A percentile compares a stretch with the other conserved stretches of the same genome.
These are phyloP conservation scores for Nakaseomyces nivariensis DNA, from an alignment of 1,139 yeast genomes.

Conservation along the genomic window DNA sequence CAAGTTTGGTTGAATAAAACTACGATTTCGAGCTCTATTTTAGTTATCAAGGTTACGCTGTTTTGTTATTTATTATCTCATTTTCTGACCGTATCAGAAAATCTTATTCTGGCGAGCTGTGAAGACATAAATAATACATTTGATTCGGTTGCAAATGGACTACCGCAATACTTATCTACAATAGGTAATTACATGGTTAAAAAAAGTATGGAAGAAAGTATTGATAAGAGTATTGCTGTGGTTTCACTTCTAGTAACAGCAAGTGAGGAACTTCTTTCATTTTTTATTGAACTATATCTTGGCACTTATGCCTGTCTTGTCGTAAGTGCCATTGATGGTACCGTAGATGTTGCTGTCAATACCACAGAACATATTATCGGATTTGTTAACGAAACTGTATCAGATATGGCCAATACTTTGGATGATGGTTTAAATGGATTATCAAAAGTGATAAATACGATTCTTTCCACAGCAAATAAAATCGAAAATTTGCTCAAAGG, in stretches of 20 bases:
- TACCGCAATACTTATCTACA: conserved; percentile 48
- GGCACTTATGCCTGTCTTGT: conserved; percentile 84
- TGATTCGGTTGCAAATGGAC: conserved; percentile 32
- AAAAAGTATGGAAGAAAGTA: conserved; percentile 37
- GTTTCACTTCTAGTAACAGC: conserved; percentile 42
- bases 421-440: conserved; percentile 52
- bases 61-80: conserved; percentile 30
- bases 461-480: conserved; percentile 35
- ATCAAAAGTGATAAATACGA: conserved; percentile 43
- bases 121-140: conserved; percentile 38
- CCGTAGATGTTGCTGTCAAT: conserved; percentile 64
- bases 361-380: conserved; percentile 53
- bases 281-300: conserved; percentile 58
- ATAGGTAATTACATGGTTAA: conserved; percentile 45
- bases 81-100: conserved; percentile 34
- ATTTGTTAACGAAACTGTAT: conserved; percentile 52
- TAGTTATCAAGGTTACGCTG: conserved; percentile 41
- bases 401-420: conserved; percentile 45
- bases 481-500: conserved; percentile 49
- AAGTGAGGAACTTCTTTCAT: conserved; percentile 49
- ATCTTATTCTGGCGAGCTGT: conserved; percentile 36
- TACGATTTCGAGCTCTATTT: conserved; percentile 38
- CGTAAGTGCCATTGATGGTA: conserved; percentile 62
- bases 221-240: conserved; percentile 35
- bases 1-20: conserved; percentile 53